Base-by-base conservation (phyloP, 305 asterid genomes). In the Coffea humblotiana region DNA sequence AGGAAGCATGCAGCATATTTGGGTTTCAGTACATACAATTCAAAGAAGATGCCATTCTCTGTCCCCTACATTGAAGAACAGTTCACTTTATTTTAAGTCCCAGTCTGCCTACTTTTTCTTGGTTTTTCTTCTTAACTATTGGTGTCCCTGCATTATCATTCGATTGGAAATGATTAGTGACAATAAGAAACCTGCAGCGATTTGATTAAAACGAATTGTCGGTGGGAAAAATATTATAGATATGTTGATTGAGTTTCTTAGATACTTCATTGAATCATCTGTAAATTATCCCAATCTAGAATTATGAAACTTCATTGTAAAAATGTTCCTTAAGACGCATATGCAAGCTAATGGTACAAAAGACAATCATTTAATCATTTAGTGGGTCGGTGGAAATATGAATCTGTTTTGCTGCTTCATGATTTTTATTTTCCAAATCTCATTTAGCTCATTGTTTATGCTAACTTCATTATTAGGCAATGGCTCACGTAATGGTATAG, bases 221-320 rank as follows among this genome's bases (percentile, higher is more conserved):
- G 75, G 83, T 74, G 68, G 70, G 12, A 54, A 40, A 74, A 73
- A 16, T n/a, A 65, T 54, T 40, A 52, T 8, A 49, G 40, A 75
- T 43, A 3, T 68, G 21, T 35, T 27, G 13, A 58, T 35, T 16
- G 13, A 58, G 25, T 75, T 75, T 23, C 71, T 40, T n/a, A 60
- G 45, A 37, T 75, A 27, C 48, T 76, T 64, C 49, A 56, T 47
- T 40, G 29, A 65, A 47, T 64, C 73, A 47, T 64, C 19, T 47
- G 60, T 11, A 47, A 76, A 63, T 47, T 29, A 76, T 45, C 21
- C 21, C 4, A 37, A 16, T 48, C 29, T 43, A 6, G 19, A 19
- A 63, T 16, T 45, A 73, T 48, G 79, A 75, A 52, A 67, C 25
- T 83, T 79, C 78, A 75, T 64, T 4, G 70, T 68, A 79, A 56